Evolutionary conservation across 352 stramenopile genomes (phyloP).

Genomic region (Globisporangium paroecandrum): DNA sequence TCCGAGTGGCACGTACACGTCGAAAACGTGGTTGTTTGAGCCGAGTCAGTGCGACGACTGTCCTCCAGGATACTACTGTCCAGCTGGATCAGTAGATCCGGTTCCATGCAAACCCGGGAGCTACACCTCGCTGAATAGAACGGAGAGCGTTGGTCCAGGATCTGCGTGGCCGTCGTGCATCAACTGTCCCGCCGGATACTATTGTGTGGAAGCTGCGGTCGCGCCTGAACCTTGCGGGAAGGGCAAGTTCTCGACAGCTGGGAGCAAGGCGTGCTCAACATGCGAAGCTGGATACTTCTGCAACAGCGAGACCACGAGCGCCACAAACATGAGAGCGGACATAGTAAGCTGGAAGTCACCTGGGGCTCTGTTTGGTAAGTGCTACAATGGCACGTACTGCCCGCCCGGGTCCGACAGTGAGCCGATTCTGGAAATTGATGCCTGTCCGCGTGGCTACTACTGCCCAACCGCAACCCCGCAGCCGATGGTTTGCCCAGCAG

Average conservation of each 20-base stretch:
- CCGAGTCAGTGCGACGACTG: slow-evolving; percentile 75
- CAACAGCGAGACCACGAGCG: slow-evolving; percentile 61
- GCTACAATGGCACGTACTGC: slow-evolving; percentile 89
- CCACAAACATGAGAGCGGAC: slow-evolving; percentile 55
- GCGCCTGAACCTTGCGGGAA: slow-evolving; percentile 65
- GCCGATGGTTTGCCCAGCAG: slow-evolving; percentile 75
- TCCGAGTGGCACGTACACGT: slow-evolving; percentile 77
- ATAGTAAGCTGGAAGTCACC: slow-evolving; percentile 52
- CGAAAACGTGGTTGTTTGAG: slow-evolving; percentile 72
- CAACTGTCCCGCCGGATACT: slow-evolving; percentile 79
- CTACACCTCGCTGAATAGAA: slow-evolving; percentile 72
- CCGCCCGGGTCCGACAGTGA: slow-evolving; percentile 59
- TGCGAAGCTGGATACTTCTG: slow-evolving; percentile 83
- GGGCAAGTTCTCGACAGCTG: slow-evolving; percentile 53
- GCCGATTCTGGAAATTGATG: slow-evolving; percentile 61
- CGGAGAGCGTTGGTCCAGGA: slow-evolving; percentile 55
- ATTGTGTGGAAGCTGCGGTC: slow-evolving; percentile 63
- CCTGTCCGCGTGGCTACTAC: slow-evolving; percentile 79
- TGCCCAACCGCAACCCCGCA: slow-evolving; percentile 66
- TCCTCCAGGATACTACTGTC: slow-evolving; percentile 73
- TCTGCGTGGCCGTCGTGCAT: slow-evolving; percentile 58
- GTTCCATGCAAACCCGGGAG: slow-evolving; percentile 75
- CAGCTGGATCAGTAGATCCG: slow-evolving; percentile 50
- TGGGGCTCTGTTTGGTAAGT: slow-evolving; percentile 63
- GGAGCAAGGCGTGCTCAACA: slow-evolving; percentile 47